These are phyloP conservation scores for Scenedesmus sp. DNA, from an alignment of 163 green algal genomes.

Conservation along the genomic window DNA sequence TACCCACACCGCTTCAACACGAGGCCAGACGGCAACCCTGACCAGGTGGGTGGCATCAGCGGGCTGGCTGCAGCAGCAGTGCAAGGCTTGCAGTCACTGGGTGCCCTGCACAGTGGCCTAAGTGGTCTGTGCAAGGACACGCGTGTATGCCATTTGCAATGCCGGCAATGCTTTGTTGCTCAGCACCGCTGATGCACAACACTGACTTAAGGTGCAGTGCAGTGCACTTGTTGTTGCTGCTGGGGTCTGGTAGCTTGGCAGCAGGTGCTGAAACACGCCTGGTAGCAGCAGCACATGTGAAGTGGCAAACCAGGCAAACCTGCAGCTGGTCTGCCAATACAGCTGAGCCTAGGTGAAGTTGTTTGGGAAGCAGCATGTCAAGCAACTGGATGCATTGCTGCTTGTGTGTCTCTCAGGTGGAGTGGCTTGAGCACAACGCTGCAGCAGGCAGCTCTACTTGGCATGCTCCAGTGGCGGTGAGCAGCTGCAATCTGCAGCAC, in stretches of 20 bases:
- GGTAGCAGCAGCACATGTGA: too few species aligned
- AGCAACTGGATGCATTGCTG: not conserved
- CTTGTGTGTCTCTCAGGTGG: not conserved
- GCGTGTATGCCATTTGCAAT: not conserved
- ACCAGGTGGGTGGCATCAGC: not conserved
- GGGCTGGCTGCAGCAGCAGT: not conserved
- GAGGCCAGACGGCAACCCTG: not conserved
- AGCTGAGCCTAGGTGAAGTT: too few species aligned
- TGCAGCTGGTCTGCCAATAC: too few species aligned
- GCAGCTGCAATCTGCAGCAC: not conserved
- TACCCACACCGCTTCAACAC: constrained; percentile 27
- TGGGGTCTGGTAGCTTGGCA: too few species aligned
- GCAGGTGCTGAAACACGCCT: too few species aligned
- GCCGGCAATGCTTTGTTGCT: too few species aligned
- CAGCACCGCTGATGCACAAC: not conserved
- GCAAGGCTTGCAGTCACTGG: not conserved
- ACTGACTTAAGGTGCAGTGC: too few species aligned
- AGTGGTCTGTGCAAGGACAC: too few species aligned
- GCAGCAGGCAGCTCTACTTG: not conserved
- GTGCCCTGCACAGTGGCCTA: not conserved
- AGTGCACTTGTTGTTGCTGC: not conserved
- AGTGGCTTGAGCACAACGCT: not conserved
- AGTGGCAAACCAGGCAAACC: too few species aligned
- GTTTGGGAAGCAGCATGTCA: not conserved
- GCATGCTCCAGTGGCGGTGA: not conserved